A percentile compares a stretch with the other conserved stretches of the same genome.
Conservation (phyloP, 176 grass and related monocot species). For the maize (Zea mays) region DNA sequence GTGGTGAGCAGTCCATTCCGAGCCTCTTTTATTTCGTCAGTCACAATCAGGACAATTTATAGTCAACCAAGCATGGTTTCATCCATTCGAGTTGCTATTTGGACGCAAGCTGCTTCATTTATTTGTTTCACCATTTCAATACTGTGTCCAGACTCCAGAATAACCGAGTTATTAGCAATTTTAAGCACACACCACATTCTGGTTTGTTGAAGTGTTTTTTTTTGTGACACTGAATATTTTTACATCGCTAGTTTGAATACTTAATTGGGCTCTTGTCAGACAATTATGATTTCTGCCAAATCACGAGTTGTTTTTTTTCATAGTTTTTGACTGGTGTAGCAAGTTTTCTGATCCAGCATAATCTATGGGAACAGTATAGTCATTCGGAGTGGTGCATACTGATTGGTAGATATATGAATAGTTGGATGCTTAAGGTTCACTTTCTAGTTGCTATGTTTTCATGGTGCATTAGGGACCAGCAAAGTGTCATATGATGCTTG, state of each 20-base stretch:
- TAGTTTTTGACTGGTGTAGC: background rate
- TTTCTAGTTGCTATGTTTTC: background rate
- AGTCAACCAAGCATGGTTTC: background rate
- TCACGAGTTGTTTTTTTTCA: background rate
- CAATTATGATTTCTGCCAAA: background rate
- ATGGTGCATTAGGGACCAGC: background rate
- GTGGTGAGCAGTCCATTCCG: constrained; percentile 52
- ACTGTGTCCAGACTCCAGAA: background rate
- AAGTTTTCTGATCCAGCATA: background rate
- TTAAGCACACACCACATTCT: constrained; percentile 9
- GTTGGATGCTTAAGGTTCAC: background rate
- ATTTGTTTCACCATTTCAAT: background rate
- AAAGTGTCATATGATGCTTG: background rate
- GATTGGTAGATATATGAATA: background rate
- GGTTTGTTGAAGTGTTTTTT: background rate
- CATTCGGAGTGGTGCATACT: background rate
- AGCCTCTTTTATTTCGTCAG: too few species aligned
- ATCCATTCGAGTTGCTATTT: background rate
- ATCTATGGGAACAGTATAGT: background rate
- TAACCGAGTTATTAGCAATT: background rate
- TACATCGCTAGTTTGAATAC: background rate
- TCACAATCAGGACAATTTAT: background rate
- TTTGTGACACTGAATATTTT: background rate
- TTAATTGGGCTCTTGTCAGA: background rate
- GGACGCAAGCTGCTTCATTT: background rate